Conservation (phyloP, 2,329 filamentous ascomycete genomes). For the Teratosphaeria destructans region DNA sequence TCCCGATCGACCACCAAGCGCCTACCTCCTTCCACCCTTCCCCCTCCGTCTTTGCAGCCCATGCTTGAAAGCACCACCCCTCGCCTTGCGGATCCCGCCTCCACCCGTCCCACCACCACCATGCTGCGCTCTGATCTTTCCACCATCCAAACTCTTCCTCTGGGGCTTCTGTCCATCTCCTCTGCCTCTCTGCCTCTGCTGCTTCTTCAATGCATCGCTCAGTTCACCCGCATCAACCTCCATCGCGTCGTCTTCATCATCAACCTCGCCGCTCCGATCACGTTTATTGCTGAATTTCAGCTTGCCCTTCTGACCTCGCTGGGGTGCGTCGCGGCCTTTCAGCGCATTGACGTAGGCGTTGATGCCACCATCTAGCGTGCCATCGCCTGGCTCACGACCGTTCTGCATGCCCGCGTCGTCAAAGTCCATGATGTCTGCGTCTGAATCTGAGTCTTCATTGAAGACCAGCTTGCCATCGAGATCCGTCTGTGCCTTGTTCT, state of each 20-base stretch:
- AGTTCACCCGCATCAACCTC: slow-evolving; percentile 36
- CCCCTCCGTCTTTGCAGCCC: slow-evolving; percentile 8
- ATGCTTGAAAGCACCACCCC: slow-evolving; percentile 5
- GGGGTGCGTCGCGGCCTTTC: slow-evolving; percentile 47
- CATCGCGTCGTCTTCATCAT: slow-evolving; percentile 34
- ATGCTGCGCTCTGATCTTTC: slow-evolving; percentile 11
- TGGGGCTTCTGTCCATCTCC: slow-evolving; percentile 11
- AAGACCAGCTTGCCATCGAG: slow-evolving; percentile 74
- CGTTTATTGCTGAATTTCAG: slow-evolving; percentile 49
- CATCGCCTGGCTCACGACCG: slow-evolving; percentile 27
- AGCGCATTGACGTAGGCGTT: slow-evolving; percentile 54
- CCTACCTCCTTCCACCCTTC: background rate
- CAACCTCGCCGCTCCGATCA: slow-evolving; percentile 27
- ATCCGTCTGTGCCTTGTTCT: slow-evolving; percentile 57
- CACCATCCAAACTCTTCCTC: slow-evolving; percentile 15
- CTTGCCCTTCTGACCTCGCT: slow-evolving; percentile 49
- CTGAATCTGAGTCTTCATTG: slow-evolving; percentile 36
- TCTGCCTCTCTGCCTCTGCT: slow-evolving; percentile 6
- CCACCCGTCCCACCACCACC: slow-evolving; percentile 3
- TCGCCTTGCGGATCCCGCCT: slow-evolving; percentile 9
- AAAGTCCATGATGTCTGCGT: slow-evolving; percentile 44
- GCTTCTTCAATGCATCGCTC: slow-evolving; percentile 24
- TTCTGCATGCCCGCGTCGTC: slow-evolving; percentile 41
- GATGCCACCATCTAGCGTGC: slow-evolving; percentile 40
- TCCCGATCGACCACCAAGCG: background rate